phyloP scores from a whole-genome alignment of 164 flowering plant species.

The Stephania japonica region DNA sequence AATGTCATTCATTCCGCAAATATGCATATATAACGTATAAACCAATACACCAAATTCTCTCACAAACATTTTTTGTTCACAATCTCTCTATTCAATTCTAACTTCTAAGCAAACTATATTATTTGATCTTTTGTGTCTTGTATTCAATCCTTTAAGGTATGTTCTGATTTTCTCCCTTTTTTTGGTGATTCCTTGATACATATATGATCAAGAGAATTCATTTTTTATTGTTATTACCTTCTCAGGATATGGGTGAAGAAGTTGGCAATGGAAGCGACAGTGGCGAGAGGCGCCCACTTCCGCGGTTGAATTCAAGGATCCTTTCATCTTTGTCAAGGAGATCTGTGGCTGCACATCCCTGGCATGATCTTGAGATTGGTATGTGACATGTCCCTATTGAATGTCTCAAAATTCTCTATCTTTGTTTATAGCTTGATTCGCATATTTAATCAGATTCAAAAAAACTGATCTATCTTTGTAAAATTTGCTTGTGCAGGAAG shows the following conservation, averaged over 20 bases:
- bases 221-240: background rate
- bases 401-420: too few relatives aligned
- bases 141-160: background rate
- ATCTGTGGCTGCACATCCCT: conserved; percentile 80
- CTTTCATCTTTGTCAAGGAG: conserved; percentile 70
- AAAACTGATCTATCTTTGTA: background rate
- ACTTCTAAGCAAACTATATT: background rate
- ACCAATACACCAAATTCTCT: background rate
- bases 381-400: conserved; percentile 7
- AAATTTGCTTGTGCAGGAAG: conserved; percentile 42
- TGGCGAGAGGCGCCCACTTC: conserved; percentile 20
- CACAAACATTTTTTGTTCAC: background rate
- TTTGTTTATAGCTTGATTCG: too few relatives aligned
- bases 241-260: conserved; percentile 31
- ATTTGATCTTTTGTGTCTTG: background rate
- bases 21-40: background rate
- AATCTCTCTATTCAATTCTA: background rate
- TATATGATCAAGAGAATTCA: background rate
- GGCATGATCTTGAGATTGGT: conserved; percentile 89
- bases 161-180: background rate
- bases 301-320: conserved; percentile 60
- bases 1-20: background rate
- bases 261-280: conserved; percentile 11
- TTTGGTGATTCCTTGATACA: background rate
- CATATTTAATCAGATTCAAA: too few relatives aligned